A percentile compares a stretch with the other conserved stretches of the same genome.
phyloP scores from a whole-genome alignment of 192 early-diverging fungal genomes.

The Funneliformis geosporum region DNA sequence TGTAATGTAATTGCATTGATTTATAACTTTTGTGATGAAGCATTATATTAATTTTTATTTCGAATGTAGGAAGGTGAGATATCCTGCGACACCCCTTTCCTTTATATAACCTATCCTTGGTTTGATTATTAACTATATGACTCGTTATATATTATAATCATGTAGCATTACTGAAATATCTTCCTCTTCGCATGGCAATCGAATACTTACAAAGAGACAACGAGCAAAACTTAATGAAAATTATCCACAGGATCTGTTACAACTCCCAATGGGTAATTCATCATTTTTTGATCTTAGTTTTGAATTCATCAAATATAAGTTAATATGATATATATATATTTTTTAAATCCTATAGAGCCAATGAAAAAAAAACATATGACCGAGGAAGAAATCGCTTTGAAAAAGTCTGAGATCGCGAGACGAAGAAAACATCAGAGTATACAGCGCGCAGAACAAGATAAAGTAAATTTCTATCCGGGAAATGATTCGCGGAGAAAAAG shows the following conservation, averaged over 20 bases:
- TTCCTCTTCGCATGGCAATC: conserved; percentile 34
- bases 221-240: conserved; percentile 63
- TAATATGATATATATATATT: neutral
- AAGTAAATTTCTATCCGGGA: conserved; percentile 37
- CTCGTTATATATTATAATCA: conserved; percentile 10
- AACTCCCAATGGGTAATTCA: conserved; percentile 62
- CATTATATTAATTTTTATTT: neutral
- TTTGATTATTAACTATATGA: neutral
- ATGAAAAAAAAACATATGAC: conserved; percentile 65
- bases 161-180: conserved; percentile 43
- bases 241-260: conserved; percentile 61
- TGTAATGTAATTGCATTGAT: neutral
- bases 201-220: conserved; percentile 69
- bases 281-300: neutral
- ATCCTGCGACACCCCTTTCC: neutral
- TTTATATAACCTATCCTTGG: neutral
- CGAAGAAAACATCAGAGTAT: conserved; percentile 77
- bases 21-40: neutral
- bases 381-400: conserved; percentile 69
- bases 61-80: neutral
- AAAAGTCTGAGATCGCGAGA: conserved; percentile 72
- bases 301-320: neutral
- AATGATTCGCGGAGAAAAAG: neutral
- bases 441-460: conserved; percentile 75
- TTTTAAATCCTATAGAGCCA: conserved; percentile 43